Evolutionary conservation across 1,284 basidiomycete genomes (phyloP).

Genomic region (Apiotrichum domesticum): DNA sequence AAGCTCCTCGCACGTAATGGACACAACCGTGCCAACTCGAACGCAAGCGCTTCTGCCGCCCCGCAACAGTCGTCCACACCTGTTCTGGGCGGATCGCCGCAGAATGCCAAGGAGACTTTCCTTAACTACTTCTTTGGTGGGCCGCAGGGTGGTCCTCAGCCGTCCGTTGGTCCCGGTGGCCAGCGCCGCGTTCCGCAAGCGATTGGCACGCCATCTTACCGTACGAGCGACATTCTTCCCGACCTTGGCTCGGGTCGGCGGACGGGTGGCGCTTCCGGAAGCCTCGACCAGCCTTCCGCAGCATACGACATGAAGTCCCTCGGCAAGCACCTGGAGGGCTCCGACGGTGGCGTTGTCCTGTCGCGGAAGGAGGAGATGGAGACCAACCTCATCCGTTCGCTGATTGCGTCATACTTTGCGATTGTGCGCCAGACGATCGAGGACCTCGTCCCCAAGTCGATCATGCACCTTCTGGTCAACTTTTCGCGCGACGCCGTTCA

Average conservation of each 20-base stretch:
- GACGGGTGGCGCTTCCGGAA: slow-evolving; percentile 35
- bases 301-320: slow-evolving; percentile 98
- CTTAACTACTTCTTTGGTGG: slow-evolving; percentile 90
- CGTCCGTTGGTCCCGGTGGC: neutral
- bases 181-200: neutral
- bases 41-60: slow-evolving; percentile 15
- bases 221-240: slow-evolving; percentile 33
- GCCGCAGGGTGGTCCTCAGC: slow-evolving; percentile 45
- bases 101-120: slow-evolving; percentile 73
- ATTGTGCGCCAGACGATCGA: slow-evolving; percentile 96
- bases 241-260: slow-evolving; percentile 41
- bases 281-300: slow-evolving; percentile 69
- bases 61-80: slow-evolving; percentile 9
- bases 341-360: slow-evolving; percentile 55
- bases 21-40: slow-evolving; percentile 15
- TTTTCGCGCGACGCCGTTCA: slow-evolving; percentile 94
- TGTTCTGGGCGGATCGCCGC: slow-evolving; percentile 36
- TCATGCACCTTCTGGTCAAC: slow-evolving; percentile 81
- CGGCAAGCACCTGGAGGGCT: slow-evolving; percentile 86
- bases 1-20: slow-evolving; percentile 18
- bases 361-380: slow-evolving; percentile 90
- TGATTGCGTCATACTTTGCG: slow-evolving; percentile 92
- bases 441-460: slow-evolving; percentile 92
- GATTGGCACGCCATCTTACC: slow-evolving; percentile 1
- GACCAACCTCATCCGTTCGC: slow-evolving; percentile 84